phyloP scores from a whole-genome alignment of 768 basidiomycete species.

The Sporobolomyces roseus region DNA sequence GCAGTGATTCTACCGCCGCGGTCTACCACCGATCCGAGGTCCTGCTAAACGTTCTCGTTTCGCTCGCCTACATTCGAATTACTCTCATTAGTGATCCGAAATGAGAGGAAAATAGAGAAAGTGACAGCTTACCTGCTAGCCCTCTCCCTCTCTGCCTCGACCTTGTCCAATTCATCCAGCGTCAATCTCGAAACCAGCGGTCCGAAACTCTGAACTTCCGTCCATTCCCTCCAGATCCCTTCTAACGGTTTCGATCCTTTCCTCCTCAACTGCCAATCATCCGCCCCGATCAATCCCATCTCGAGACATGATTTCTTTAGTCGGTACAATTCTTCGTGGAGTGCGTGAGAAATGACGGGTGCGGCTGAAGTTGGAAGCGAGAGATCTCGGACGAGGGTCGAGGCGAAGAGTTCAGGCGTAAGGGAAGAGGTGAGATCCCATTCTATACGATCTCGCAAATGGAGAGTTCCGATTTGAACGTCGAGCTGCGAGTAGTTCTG shows the following conservation, averaged over 20 bases:
- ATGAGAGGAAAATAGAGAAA: too few species aligned
- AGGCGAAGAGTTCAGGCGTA: slow-evolving; percentile 80
- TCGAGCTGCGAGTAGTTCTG: slow-evolving; percentile 65
- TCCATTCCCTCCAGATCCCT: slow-evolving; percentile 95
- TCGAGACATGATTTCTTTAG: slow-evolving; percentile 94
- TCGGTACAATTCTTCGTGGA: slow-evolving; percentile 91
- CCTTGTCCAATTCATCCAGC: slow-evolving; percentile 83
- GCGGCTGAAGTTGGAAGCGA: slow-evolving; percentile 81
- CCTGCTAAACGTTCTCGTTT: slow-evolving; percentile 30
- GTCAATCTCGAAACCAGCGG: slow-evolving; percentile 82
- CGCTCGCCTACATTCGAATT: slow-evolving; percentile 12
- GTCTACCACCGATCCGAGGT: not conserved
- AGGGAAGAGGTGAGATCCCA: slow-evolving; percentile 90
- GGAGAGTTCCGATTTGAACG: slow-evolving; percentile 87
- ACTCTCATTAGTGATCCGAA: too few species aligned
- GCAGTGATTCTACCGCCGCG: not conserved
- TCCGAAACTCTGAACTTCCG: slow-evolving; percentile 80
- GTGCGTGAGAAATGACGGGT: slow-evolving; percentile 83
- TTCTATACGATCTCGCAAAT: slow-evolving; percentile 91
- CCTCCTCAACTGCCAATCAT: slow-evolving; percentile 56
- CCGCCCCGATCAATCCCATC: slow-evolving; percentile 73
- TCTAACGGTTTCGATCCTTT: slow-evolving; percentile 73
- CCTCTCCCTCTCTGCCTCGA: slow-evolving; percentile 81
- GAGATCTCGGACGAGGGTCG: slow-evolving; percentile 74
- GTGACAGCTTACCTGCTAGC: slow-evolving; percentile 49